Evolutionary conservation across 2,329 filamentous ascomycete genomes (phyloP).

Genomic region (Colletotrichum lindemuthianum): DNA sequence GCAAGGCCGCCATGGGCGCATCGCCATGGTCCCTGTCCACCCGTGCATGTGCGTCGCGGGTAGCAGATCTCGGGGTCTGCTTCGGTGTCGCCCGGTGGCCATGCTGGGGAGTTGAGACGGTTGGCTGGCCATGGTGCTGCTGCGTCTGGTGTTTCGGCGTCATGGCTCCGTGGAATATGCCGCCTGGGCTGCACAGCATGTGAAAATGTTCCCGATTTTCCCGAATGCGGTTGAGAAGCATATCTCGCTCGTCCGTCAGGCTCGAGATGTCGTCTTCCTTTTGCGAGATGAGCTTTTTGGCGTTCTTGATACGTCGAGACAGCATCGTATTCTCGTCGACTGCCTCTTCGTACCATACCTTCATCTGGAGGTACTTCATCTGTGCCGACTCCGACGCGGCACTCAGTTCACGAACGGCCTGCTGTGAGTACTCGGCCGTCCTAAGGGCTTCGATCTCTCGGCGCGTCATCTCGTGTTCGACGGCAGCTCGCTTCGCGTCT

Average conservation of each 20-base stretch:
- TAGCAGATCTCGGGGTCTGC: conserved; percentile 58
- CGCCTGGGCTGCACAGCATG: conserved; percentile 78
- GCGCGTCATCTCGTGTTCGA: conserved; percentile 92
- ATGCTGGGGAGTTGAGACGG: conserved; percentile 55
- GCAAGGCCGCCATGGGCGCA: conserved; percentile 78
- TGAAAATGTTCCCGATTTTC: conserved; percentile 91
- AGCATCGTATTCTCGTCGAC: conserved; percentile 73
- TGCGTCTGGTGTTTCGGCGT: conserved; percentile 62
- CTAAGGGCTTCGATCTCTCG: conserved; percentile 88
- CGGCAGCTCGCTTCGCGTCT: conserved; percentile 84
- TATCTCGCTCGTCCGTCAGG: conserved; percentile 79
- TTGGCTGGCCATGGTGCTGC: conserved; percentile 24
- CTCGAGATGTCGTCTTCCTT: conserved; percentile 78
- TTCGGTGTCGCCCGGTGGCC: conserved; percentile 58
- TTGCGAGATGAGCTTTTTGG: conserved; percentile 81
- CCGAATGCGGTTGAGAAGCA: conserved; percentile 83
- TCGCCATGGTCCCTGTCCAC: conserved; percentile 63
- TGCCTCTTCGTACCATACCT: conserved; percentile 72
- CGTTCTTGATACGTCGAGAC: conserved; percentile 72
- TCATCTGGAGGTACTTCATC: conserved; percentile 68
- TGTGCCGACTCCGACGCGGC: conserved; percentile 63
- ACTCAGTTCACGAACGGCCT: conserved; percentile 65
- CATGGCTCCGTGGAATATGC: conserved; percentile 70
- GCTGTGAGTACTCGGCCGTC: conserved; percentile 74
- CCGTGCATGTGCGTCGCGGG: conserved; percentile 48